These are phyloP conservation scores for Emmonsiellopsis sp. DNA, from an alignment of 2,329 filamentous ascomycete species.

Conservation along the genomic window DNA sequence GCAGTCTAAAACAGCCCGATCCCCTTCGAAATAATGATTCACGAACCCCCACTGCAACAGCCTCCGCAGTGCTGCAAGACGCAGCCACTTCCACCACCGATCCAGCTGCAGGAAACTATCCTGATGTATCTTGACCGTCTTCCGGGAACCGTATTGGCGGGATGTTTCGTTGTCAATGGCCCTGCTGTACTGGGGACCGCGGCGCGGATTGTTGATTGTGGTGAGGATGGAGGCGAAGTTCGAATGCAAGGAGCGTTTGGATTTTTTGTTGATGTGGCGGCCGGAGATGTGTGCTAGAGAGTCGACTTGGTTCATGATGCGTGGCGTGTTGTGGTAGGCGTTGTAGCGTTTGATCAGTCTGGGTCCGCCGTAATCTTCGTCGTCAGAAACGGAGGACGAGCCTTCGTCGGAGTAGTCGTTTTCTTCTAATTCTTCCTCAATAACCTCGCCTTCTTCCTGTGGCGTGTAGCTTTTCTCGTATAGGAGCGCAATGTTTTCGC, in stretches of 20 bases:
- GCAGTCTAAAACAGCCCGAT: slow-evolving; percentile 52
- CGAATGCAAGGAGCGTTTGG: slow-evolving; percentile 57
- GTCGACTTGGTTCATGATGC: slow-evolving; percentile 51
- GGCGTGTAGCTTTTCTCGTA: slow-evolving; percentile 64
- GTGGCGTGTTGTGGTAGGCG: slow-evolving; percentile 55
- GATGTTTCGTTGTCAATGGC: slow-evolving; percentile 54
- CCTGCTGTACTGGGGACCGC: slow-evolving; percentile 58
- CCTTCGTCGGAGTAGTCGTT: slow-evolving; percentile 36
- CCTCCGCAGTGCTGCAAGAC: slow-evolving; percentile 52
- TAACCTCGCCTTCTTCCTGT: slow-evolving; percentile 47
- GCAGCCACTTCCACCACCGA: slow-evolving; percentile 64
- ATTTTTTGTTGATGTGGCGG: slow-evolving; percentile 56
- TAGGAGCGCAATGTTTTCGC: slow-evolving; percentile 70
- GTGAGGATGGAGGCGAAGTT: slow-evolving; percentile 59
- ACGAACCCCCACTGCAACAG: slow-evolving; percentile 54
- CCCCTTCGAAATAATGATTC: slow-evolving; percentile 52
- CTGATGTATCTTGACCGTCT: slow-evolving; percentile 52
- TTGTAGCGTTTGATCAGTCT: slow-evolving; percentile 55
- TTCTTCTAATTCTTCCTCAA: slow-evolving; percentile 32
- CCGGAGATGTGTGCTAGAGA: slow-evolving; percentile 52
- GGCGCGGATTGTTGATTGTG: slow-evolving; percentile 57
- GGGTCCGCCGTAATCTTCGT: slow-evolving; percentile 31
- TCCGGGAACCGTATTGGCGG: slow-evolving; percentile 51
- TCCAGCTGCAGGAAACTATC: slow-evolving; percentile 56
- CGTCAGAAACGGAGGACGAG: slow-evolving; percentile 21